Evolutionary conservation across 139 green algal genomes (phyloP).

Genomic region (Mychonastes homosphaera): DNA sequence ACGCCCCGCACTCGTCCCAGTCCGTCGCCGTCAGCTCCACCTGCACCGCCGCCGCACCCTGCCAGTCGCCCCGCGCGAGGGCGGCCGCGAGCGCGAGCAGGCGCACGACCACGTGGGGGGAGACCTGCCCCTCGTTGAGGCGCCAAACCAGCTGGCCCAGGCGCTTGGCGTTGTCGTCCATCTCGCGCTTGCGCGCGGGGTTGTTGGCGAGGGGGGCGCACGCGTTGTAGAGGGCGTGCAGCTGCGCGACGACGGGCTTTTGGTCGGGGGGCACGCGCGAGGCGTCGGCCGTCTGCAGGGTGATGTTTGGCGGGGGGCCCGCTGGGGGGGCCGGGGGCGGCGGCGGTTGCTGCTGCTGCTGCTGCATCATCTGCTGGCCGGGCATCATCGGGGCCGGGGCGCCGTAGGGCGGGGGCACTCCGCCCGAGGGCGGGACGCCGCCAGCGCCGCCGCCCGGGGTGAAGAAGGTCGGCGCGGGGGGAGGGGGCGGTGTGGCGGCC

Average conservation of each 20-base stretch:
- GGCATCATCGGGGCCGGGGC: no score
- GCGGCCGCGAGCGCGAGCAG: slow-evolving; percentile 70
- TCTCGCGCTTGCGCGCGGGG: slow-evolving; percentile 76
- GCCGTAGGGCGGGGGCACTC: no score
- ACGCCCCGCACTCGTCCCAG: slow-evolving; percentile 88
- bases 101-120: slow-evolving; percentile 49
- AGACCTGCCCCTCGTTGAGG: slow-evolving; percentile 73
- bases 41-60: slow-evolving; percentile 52
- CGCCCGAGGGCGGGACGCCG: neutral
- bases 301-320: slow-evolving; percentile 63
- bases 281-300: slow-evolving; percentile 53
- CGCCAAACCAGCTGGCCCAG: slow-evolving; percentile 83
- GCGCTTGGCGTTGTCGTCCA: slow-evolving; percentile 87
- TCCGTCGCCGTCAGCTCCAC: slow-evolving; percentile 80
- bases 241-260: slow-evolving; percentile 43
- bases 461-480: neutral
- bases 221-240: slow-evolving; percentile 60
- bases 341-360: slow-evolving; percentile 8
- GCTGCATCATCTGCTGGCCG: neutral
- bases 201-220: slow-evolving; percentile 42
- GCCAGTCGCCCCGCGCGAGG: slow-evolving; percentile 67
- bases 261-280: slow-evolving; percentile 48
- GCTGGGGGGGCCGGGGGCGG: slow-evolving; percentile 35
- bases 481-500: neutral
- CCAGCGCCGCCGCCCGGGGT: neutral